A percentile compares a stretch with the other conserved stretches of the same genome.
Conservation (phyloP, 2,329 filamentous ascomycete species). For the Aureobasidium leucospermi region DNA sequence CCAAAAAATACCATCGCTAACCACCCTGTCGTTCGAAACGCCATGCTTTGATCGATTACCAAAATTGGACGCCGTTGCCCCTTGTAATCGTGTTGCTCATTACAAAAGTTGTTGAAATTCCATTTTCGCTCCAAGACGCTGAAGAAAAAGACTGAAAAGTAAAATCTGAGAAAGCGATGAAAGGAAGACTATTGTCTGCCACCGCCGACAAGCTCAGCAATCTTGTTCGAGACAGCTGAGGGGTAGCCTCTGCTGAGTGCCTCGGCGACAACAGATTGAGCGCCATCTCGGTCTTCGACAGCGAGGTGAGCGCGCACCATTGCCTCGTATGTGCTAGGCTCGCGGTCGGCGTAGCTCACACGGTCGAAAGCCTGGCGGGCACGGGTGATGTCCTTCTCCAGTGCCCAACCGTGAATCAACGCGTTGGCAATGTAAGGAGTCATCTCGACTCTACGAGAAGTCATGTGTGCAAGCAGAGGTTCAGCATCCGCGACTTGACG, state of each 20-base stretch:
- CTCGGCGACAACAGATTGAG: slow-evolving; percentile 75
- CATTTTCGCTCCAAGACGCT: neutral
- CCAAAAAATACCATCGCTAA: neutral
- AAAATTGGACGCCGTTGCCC: neutral
- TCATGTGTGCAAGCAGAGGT: slow-evolving; percentile 69
- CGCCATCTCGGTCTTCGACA: slow-evolving; percentile 68
- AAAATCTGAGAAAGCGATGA: neutral
- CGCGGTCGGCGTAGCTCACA: slow-evolving; percentile 71
- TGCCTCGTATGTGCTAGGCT: slow-evolving; percentile 96
- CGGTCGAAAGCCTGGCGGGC: slow-evolving; percentile 71
- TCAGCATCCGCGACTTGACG: slow-evolving; percentile 73
- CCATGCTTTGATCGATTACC: neutral
- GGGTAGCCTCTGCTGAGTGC: slow-evolving; percentile 89
- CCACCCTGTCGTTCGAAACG: neutral
- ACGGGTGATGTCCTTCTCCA: slow-evolving; percentile 71
- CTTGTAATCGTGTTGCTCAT: neutral
- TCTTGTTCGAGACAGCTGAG: slow-evolving; percentile 84
- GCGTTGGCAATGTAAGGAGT: slow-evolving; percentile 98
- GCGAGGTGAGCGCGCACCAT: slow-evolving; percentile 93
- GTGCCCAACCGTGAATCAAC: slow-evolving; percentile 92
- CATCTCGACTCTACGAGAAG: slow-evolving; percentile 64
- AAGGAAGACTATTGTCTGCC: slow-evolving; percentile 11
- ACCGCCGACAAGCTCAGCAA: slow-evolving; percentile 67
- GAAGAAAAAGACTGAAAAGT: neutral
- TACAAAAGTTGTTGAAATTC: neutral